phyloP scores from a whole-genome alignment of 805 yeast species.

The Ogataea pignaliae region DNA sequence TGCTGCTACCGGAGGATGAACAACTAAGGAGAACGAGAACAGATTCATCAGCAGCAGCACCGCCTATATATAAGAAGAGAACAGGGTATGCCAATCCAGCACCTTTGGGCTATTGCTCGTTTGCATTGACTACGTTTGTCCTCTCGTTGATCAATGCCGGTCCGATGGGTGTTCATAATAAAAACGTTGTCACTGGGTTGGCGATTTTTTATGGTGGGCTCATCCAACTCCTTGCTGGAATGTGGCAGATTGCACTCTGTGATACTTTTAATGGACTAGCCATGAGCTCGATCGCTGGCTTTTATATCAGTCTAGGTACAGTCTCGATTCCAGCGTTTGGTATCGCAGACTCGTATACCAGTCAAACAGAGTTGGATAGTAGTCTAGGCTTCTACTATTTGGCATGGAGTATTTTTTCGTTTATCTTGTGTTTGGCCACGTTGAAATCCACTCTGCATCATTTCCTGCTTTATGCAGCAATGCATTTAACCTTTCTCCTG shows the following conservation, averaged over 20 bases:
- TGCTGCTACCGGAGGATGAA: no score
- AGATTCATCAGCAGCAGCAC: no score
- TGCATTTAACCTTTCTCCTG: conserved; percentile 51
- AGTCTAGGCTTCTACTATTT: conserved; percentile 55
- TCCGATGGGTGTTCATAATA: conserved; percentile 62
- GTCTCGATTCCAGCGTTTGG: conserved; percentile 56
- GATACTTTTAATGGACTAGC: conserved; percentile 74
- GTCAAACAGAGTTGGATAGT: conserved; percentile 40
- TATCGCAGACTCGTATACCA: conserved; percentile 45
- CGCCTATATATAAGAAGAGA: no score
- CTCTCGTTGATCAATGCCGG: conserved; percentile 58
- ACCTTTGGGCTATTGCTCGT: conserved; percentile 68
- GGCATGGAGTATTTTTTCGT: conserved; percentile 64
- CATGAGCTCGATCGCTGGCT: conserved; percentile 59
- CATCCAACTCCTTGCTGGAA: conserved; percentile 66
- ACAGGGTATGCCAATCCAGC: conserved; percentile 34
- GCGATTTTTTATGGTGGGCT: conserved; percentile 73
- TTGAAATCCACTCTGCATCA: conserved; percentile 52
- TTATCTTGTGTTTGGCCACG: conserved; percentile 52
- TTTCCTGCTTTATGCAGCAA: conserved; percentile 47
- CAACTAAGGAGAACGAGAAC: no score
- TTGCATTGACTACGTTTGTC: conserved; percentile 67
- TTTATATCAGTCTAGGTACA: conserved; percentile 74
- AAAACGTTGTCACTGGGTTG: conserved; percentile 58
- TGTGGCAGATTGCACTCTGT: conserved; percentile 69